Base-by-base conservation (phyloP, 176 grass and related monocot genomes). In the Bothriochloa decipiens region DNA sequence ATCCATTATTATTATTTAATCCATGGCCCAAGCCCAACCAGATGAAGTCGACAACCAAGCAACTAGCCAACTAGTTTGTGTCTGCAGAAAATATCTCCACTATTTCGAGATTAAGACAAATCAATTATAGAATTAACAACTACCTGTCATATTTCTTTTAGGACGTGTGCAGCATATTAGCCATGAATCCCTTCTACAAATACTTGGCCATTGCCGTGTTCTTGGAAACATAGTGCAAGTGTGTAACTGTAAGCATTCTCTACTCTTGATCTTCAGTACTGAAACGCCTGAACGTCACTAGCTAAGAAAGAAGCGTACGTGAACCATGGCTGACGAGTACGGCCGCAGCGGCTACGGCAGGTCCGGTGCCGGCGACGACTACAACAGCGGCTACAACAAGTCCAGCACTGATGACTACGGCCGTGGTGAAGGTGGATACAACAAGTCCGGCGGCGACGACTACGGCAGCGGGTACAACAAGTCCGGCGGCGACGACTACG, bases 261-360 rank as follows among this genome's bases (percentile, higher is more conserved):
- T 55, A 10, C 23, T 23, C 8, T 18, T n/a, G 29, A 32, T 32
- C 3, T 26, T 9, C 3, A 49, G 40, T 18, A 64, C 49, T 45
- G n/a, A 70, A 46, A 18, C 23, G 22, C 4, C 27, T 35, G 23
- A 15, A 64, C 70, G 22, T 85, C 71, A 64, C 20, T 55, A 55
- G 53, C 18, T 57, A 22, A 57, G 5, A 22, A 57, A 14, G 14
- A 52, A 46, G 47, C 47, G 14, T 16, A 18, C 53, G 55, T 46
- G 16, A 60, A 27, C 71, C 20, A 90, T 90, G 88, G 88, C 88
- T 68, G 88, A 86, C 37, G 74, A 90, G 46, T 90, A 90, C 17
- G 80, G 71, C 25, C 6, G 67, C 84, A n/a, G 85, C 41, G 69
- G 61, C 23, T 76, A 70, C 79, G 53, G 53, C 79, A 81, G 9